phyloP scores from a whole-genome alignment of 805 yeast species.

The Diddensiella transvaalensis region DNA sequence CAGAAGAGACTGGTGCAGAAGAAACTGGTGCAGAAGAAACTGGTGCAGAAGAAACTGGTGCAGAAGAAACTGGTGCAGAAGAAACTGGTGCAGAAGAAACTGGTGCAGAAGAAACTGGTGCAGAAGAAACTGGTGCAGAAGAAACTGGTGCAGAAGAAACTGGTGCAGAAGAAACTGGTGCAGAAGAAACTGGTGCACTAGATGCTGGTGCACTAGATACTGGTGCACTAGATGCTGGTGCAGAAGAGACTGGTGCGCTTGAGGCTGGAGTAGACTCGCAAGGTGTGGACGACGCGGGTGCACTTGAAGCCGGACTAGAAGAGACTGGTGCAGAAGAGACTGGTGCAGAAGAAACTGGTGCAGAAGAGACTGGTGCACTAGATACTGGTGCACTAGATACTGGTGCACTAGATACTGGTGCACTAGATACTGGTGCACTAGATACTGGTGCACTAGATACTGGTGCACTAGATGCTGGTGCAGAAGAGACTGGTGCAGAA shows the following conservation, averaged over 20 bases:
- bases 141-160: neutral
- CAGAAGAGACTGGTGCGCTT: neutral
- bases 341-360: neutral
- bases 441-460: neutral
- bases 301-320: neutral
- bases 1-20: neutral
- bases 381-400: neutral
- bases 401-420: constrained; percentile 1
- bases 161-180: neutral
- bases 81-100: neutral
- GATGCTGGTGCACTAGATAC: neutral
- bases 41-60: too few relatives aligned
- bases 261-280: neutral
- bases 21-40: constrained; percentile 2
- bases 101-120: neutral
- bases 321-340: neutral
- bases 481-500: neutral
- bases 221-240: neutral
- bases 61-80: too few relatives aligned
- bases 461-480: neutral
- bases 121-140: neutral
- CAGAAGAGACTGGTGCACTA: neutral
- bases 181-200: neutral
- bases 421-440: neutral
- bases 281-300: constrained; percentile 4